phyloP scores from a whole-genome alignment of 2,329 filamentous ascomycete genomes.

The Xylaria sp. region DNA sequence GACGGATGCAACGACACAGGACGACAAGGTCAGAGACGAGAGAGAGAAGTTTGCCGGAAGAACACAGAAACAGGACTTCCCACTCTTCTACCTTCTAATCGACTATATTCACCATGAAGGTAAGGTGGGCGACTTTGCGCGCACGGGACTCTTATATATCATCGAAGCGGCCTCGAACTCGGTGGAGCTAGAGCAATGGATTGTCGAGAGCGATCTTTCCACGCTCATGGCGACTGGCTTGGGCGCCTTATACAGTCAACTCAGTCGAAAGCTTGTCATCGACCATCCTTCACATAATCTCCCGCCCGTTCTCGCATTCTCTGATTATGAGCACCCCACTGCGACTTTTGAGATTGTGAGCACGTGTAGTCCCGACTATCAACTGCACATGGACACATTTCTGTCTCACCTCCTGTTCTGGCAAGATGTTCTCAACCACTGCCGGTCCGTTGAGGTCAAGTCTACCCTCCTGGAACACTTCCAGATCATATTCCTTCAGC shows the following conservation, averaged over 20 bases:
- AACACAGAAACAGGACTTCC: constrained; percentile 88
- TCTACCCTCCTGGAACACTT: constrained; percentile 94
- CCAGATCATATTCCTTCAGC: constrained; percentile 91
- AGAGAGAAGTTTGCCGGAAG: constrained; percentile 72
- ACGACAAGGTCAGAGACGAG: constrained; percentile 40
- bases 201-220: constrained; percentile 92
- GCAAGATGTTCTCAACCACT: constrained; percentile 97
- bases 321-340: constrained; percentile 76
- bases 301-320: constrained; percentile 79
- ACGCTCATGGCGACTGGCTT: constrained; percentile 96
- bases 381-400: constrained; percentile 86
- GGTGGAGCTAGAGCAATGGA: constrained; percentile 82
- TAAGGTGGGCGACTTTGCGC: constrained; percentile 88
- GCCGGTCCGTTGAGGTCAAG: constrained; percentile 84
- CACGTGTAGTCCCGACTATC: constrained; percentile 69
- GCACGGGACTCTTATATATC: constrained; percentile 89
- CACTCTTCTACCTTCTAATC: constrained; percentile 89
- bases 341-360: constrained; percentile 66
- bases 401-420: constrained; percentile 93
- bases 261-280: constrained; percentile 74
- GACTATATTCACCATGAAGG: constrained; percentile 97
- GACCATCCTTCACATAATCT: constrained; percentile 68
- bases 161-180: constrained; percentile 89
- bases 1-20: constrained; percentile 28
- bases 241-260: constrained; percentile 65